Percentiles rank a stretch among this genome's conserved stretches.
Evolutionary conservation across 1,284 basidiomycete species (phyloP).

Genomic region (Earliella scabrosa): DNA sequence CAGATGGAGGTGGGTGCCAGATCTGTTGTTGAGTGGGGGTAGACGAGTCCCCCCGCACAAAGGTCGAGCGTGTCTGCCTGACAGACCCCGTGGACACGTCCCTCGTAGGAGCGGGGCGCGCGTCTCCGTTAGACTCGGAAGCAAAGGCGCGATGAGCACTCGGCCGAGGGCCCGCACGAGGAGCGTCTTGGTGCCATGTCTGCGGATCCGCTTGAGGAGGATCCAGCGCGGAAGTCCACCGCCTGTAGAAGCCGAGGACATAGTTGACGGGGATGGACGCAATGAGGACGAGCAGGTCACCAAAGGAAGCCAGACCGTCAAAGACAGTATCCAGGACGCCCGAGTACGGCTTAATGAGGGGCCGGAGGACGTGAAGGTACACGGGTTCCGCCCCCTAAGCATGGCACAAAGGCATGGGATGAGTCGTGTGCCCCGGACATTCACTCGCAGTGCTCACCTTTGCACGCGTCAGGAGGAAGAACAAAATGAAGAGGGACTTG

Average conservation of each 20-base stretch:
- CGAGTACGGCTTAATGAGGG: slow-evolving; percentile 70
- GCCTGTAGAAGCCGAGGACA: slow-evolving; percentile 48
- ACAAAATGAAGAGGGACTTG: slow-evolving; percentile 70
- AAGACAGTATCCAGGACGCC: slow-evolving; percentile 62
- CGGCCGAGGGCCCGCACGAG: slow-evolving; percentile 8
- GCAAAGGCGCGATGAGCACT: slow-evolving; percentile 18
- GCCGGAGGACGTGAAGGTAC: slow-evolving; percentile 74
- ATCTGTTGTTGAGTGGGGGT: slow-evolving; percentile 36
- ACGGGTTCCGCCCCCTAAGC: slow-evolving; percentile 78
- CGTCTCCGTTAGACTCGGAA: slow-evolving; percentile 14
- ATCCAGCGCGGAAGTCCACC: slow-evolving; percentile 25
- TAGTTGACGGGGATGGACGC: slow-evolving; percentile 56
- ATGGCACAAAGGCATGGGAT: slow-evolving; percentile 6
- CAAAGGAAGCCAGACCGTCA: slow-evolving; percentile 58
- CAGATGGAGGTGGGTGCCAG: slow-evolving; percentile 44
- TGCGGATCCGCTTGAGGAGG: slow-evolving; percentile 17
- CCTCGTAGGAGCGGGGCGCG: slow-evolving; percentile 8
- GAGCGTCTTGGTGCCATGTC: slow-evolving; percentile 21
- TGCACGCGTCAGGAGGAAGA: slow-evolving; percentile 74
- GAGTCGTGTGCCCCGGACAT: neutral
- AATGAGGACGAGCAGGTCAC: slow-evolving; percentile 66
- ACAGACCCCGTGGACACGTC: slow-evolving; percentile 18
- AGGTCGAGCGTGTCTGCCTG: slow-evolving; percentile 18
- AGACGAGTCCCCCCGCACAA: neutral
- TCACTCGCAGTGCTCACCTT: slow-evolving; percentile 50